Evolutionary conservation across 2,329 filamentous ascomycete species (phyloP).

Genomic region (Penicillium olsonii): DNA sequence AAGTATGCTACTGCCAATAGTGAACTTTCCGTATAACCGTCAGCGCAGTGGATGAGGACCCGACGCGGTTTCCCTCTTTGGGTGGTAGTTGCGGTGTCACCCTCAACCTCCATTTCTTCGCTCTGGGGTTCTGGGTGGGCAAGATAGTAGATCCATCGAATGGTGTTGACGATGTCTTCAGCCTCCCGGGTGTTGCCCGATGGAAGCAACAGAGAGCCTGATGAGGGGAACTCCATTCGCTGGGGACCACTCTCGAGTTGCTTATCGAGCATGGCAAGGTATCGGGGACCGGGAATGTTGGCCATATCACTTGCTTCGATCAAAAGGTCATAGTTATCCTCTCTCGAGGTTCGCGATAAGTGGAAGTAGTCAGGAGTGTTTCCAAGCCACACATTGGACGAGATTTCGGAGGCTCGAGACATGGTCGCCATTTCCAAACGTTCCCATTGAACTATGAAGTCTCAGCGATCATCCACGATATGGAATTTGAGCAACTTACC

Average conservation of each 20-base stretch:
- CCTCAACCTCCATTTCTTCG: constrained; percentile 51
- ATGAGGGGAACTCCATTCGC: constrained; percentile 82
- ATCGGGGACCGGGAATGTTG: constrained; percentile 68
- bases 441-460: constrained; percentile 69
- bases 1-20: constrained; percentile 88
- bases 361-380: constrained; percentile 73
- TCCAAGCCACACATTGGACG: constrained; percentile 85
- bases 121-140: constrained; percentile 61
- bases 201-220: constrained; percentile 85
- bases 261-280: constrained; percentile 65
- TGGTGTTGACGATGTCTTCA: constrained; percentile 81
- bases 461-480: constrained; percentile 8
- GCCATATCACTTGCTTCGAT: constrained; percentile 89
- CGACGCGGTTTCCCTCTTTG: constrained; percentile 55
- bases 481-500: constrained; percentile 47
- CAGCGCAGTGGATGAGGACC: constrained; percentile 87
- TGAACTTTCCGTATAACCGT: constrained; percentile 94
- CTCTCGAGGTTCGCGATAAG: constrained; percentile 51
- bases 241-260: constrained; percentile 54
- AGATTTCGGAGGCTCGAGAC: constrained; percentile 86
- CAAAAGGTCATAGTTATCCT: constrained; percentile 71
- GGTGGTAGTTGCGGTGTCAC: constrained; percentile 57
- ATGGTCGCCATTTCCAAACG: constrained; percentile 89
- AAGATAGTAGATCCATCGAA: constrained; percentile 85
- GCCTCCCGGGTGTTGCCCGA: constrained; percentile 81